phyloP scores from a whole-genome alignment of 129 eudicot species.

The Chrysanthemum makinoi region DNA sequence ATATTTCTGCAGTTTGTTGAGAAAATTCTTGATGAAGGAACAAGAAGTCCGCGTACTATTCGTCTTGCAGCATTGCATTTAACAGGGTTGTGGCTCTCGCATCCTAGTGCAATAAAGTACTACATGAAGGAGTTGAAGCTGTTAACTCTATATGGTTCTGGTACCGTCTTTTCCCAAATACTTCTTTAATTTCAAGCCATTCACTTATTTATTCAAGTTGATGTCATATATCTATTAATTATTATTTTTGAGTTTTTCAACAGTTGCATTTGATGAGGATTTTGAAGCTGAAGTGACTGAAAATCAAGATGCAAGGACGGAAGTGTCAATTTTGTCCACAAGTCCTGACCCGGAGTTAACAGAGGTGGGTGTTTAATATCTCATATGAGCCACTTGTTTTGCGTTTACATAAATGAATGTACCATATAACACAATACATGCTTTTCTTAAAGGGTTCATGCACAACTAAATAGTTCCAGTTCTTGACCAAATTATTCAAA shows the following conservation, averaged over 20 bases:
- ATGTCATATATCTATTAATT: not conserved
- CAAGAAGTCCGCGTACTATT: constrained; percentile 93
- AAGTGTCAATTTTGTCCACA: constrained; percentile 70
- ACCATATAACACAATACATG: too few relatives aligned
- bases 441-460: too few relatives aligned
- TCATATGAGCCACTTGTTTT: too few relatives aligned
- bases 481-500: too few relatives aligned
- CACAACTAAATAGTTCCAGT: too few relatives aligned
- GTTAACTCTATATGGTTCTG: constrained; percentile 91
- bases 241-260: not conserved
- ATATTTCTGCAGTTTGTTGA: constrained; percentile 61
- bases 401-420: too few relatives aligned
- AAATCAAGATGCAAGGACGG: constrained; percentile 82
- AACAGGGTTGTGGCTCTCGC: constrained; percentile 77
- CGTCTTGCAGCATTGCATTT: constrained; percentile 97
- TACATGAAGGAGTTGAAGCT: constrained; percentile 81
- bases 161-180: constrained; percentile 35
- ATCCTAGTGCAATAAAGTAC: constrained; percentile 70
- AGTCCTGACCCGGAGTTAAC: constrained; percentile 86
- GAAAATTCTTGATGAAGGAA: constrained; percentile 90
- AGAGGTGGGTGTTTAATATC: constrained; percentile 48
- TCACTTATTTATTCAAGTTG: constrained; percentile 14
- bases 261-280: constrained; percentile 99
- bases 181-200: not conserved
- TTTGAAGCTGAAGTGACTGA: constrained; percentile 92